These are phyloP conservation scores for Diaporthe destruens DNA, from an alignment of 2,329 filamentous ascomycete genomes.

Conservation along the genomic window DNA sequence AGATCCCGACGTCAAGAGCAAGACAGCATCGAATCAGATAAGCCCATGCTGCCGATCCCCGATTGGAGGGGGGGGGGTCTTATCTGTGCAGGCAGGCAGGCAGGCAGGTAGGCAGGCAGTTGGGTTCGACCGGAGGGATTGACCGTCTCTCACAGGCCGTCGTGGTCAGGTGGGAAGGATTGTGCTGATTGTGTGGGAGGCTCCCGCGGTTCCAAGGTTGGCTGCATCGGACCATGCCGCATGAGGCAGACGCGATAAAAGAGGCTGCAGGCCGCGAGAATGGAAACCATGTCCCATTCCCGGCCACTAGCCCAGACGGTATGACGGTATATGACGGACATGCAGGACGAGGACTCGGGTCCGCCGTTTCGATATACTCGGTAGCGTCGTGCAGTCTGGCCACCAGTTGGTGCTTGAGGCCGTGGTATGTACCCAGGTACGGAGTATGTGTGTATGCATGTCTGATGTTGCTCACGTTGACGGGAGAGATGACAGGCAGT, in stretches of 20 bases:
- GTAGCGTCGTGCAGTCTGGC: neutral
- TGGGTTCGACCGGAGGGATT: neutral
- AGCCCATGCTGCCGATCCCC: constrained; percentile 10
- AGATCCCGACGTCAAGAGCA: constrained; percentile 21
- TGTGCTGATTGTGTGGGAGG: constrained; percentile 13
- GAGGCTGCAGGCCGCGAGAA: constrained; percentile 25
- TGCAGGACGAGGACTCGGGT: neutral
- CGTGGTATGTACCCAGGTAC: no score
- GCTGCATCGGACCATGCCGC: constrained; percentile 11
- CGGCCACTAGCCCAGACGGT: neutral
- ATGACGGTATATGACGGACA: constrained; percentile 3
- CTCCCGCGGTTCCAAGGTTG: constrained; percentile 19
- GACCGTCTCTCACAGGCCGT: constrained; percentile 21
- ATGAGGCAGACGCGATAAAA: constrained; percentile 2
- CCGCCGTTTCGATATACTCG: neutral
- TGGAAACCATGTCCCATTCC: constrained; percentile 5
- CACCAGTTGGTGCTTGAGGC: neutral
- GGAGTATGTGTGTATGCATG: neutral
- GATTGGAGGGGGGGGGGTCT: neutral
- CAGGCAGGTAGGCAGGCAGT: neutral
- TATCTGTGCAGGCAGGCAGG: constrained; percentile 14
- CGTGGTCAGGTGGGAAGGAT: constrained; percentile 16
- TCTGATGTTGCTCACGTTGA: neutral
- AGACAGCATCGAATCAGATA: constrained; percentile 7
- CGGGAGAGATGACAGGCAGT: neutral